phyloP scores from a whole-genome alignment of 768 basidiomycete species.

The Mycena vitilis region DNA sequence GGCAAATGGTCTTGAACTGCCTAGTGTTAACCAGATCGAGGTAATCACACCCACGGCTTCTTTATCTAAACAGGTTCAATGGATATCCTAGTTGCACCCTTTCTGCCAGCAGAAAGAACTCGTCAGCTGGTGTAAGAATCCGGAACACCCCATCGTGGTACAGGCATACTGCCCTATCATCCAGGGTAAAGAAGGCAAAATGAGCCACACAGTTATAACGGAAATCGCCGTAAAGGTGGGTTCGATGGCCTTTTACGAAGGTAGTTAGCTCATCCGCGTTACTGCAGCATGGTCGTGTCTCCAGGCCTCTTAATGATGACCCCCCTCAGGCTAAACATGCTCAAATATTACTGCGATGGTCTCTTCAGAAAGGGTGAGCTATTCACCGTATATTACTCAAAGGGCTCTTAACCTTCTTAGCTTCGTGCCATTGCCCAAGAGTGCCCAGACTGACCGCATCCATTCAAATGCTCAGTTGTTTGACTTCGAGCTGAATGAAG shows the following conservation, averaged over 20 bases:
- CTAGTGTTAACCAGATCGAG: constrained; percentile 87
- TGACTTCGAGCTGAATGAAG: constrained; percentile 74
- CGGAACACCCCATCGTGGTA: constrained; percentile 65
- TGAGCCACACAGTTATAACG: constrained; percentile 65
- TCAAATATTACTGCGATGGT: constrained; percentile 91
- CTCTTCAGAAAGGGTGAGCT: constrained; percentile 82
- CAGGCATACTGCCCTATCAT: constrained; percentile 85
- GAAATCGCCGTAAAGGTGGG: constrained; percentile 70
- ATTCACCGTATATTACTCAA: neutral
- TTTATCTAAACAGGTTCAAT: neutral
- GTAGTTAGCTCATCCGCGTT: neutral
- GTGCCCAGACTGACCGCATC: constrained; percentile 76
- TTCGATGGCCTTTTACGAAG: neutral
- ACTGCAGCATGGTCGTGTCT: constrained; percentile 63
- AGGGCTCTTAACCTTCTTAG: constrained; percentile 49
- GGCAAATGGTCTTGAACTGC: constrained; percentile 69
- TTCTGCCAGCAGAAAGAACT: constrained; percentile 86
- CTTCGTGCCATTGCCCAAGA: constrained; percentile 87
- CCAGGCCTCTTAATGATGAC: no score
- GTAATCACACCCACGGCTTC: constrained; percentile 46
- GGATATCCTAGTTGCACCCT: constrained; percentile 72
- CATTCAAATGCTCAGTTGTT: constrained; percentile 78
- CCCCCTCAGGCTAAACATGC: no score
- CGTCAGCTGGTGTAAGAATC: constrained; percentile 72
- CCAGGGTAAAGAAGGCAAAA: constrained; percentile 66